Conservation (phyloP, 2,329 filamentous ascomycete genomes). For the Chaetothyriales sp. region DNA sequence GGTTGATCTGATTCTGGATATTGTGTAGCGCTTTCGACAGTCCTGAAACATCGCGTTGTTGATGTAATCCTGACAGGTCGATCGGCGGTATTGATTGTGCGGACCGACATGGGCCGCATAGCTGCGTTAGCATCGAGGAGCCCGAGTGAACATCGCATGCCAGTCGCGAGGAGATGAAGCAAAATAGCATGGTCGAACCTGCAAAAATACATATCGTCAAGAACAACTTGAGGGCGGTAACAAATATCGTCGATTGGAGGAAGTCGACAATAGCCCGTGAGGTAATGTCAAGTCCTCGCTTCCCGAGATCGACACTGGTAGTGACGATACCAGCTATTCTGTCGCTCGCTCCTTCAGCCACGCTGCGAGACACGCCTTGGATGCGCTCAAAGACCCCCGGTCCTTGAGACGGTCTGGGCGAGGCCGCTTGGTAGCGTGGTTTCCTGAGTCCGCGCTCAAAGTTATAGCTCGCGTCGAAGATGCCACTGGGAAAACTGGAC, state of each 20-base stretch:
- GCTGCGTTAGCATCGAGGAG: slow-evolving; percentile 7
- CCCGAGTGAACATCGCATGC: slow-evolving; percentile 11
- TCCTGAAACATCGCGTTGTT: slow-evolving; percentile 7
- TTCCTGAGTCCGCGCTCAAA: slow-evolving; percentile 15
- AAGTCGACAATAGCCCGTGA: slow-evolving; percentile 8
- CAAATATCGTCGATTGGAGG: slow-evolving; percentile 8
- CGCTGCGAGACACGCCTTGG: not conserved
- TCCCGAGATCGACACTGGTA: slow-evolving; percentile 5
- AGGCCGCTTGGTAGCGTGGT: slow-evolving; percentile 5
- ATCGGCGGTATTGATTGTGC: not conserved
- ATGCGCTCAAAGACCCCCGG: not conserved
- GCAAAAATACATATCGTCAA: slow-evolving; percentile 4
- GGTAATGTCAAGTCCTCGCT: slow-evolving; percentile 3
- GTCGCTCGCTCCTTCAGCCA: not conserved
- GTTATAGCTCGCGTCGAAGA: slow-evolving; percentile 17
- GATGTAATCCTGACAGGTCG: slow-evolving; percentile 8
- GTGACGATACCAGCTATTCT: not conserved
- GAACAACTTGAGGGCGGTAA: slow-evolving; percentile 6
- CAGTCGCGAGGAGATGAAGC: slow-evolving; percentile 9
- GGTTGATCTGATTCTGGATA: slow-evolving; percentile 11
- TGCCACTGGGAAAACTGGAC: slow-evolving; percentile 16
- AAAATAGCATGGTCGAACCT: slow-evolving; percentile 7
- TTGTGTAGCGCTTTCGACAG: slow-evolving; percentile 8
- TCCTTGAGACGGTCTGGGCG: not conserved
- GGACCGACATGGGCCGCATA: slow-evolving; percentile 11